Evolutionary conservation across 2,329 filamentous ascomycete species (phyloP), one percentile per base, ranked within the genome.

Genomic region (Phaeosphaeriaceae sp.): DNA sequence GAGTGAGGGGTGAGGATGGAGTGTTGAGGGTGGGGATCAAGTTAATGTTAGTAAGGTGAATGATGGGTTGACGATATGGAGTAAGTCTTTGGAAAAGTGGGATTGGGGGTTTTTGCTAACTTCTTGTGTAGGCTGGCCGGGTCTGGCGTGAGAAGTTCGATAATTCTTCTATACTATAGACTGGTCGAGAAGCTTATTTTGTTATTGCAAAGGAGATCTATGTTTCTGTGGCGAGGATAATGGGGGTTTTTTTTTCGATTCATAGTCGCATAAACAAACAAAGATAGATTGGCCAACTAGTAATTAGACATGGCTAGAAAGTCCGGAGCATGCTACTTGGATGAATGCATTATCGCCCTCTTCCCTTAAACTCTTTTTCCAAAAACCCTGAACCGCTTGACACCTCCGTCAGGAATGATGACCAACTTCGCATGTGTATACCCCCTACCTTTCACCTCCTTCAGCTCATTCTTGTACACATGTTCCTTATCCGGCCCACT

Each of bases 391-490:
- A 97, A 82, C 57, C 92, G 81, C 84, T 96, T 96, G 2, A 97
- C 89, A 18, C 93, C 92, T 28, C 93, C 92, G 73, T 97, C 92
- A 0, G 93, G 93, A 61, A 96, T 90, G 70, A 97, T 94, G 28
- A 90, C 89, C 70, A 97, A 79, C 81, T 96, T 97, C 17, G 92
- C 86, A 75, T 94, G 92, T 11, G 88, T 91, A 66, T 90, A 89
- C 2, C 79, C 76, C 68, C 79, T 81, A 30, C 84, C 83, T 59
- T 80, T 77, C 15, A 84, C 77, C 48, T 79, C 66, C 59, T 71
- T 70, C 57, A 79, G 52, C 46, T 75, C 70, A 17, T 26, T 56
- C 42, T 60, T 76, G 68, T 88, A 89, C 55, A 83, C 81, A 69
- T 91, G 88, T 76, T 92, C 88, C 63, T 79, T 78, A 69, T 93